Conservation (phyloP, 352 stramenopile genomes). For the Globisporangium barbulae region DNA sequence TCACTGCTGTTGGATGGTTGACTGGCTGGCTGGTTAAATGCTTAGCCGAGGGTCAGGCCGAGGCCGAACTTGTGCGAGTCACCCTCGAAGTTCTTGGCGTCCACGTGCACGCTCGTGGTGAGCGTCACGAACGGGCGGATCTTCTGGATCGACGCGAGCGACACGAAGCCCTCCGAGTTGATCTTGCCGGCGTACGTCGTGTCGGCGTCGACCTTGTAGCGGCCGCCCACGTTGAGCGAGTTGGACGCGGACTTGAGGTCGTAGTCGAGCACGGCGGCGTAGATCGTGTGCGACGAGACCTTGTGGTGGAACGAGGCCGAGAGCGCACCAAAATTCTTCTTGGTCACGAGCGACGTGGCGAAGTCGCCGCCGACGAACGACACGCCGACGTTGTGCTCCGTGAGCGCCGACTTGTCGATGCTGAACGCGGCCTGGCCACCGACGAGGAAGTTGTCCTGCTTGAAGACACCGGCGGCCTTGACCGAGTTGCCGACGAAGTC, state of each 20-base stretch:
- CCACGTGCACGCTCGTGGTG: slow-evolving; percentile 75
- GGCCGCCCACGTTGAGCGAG: slow-evolving; percentile 70
- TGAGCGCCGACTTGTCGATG: slow-evolving; percentile 74
- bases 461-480: slow-evolving; percentile 47
- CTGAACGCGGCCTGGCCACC: slow-evolving; percentile 76
- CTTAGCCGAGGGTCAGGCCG: slow-evolving; percentile 74
- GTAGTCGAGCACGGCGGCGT: slow-evolving; percentile 79
- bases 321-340: slow-evolving; percentile 81
- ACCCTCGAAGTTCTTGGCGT: slow-evolving; percentile 85
- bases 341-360: slow-evolving; percentile 65
- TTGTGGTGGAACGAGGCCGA: slow-evolving; percentile 84
- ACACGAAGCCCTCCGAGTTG: slow-evolving; percentile 78
- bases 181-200: slow-evolving; percentile 85
- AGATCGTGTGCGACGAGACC: slow-evolving; percentile 69
- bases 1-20: background rate
- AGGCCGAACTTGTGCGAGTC: slow-evolving; percentile 86
- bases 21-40: background rate
- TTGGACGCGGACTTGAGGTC: slow-evolving; percentile 82
- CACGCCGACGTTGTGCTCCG: slow-evolving; percentile 75
- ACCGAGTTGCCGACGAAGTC: slow-evolving; percentile 77
- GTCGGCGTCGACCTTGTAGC: slow-evolving; percentile 69
- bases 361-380: slow-evolving; percentile 71
- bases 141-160: slow-evolving; percentile 75
- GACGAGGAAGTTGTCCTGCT: slow-evolving; percentile 62
- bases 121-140: slow-evolving; percentile 69